Evolutionary conservation across 2,329 filamentous ascomycete species (phyloP), one percentile per base, ranked within the genome.

Genomic region (Verticillium longisporum): DNA sequence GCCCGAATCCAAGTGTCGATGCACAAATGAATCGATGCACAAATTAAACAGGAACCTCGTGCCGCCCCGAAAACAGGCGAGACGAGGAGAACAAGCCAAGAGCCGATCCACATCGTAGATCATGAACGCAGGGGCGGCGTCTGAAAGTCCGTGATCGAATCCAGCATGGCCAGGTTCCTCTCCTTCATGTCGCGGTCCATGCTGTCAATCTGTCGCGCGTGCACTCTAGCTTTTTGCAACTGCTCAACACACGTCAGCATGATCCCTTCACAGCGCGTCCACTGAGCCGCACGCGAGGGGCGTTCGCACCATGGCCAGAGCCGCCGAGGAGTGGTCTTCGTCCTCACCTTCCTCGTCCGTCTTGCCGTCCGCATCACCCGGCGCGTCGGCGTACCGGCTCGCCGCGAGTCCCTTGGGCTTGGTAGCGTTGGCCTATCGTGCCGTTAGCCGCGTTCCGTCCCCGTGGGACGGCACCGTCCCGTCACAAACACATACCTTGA

Each of bases 251-350:
- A 56, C 13, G 64, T 70, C 68, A 73, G 68, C 62, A 66, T 64
- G 61, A 63, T 60, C 62, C 61, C 59, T 60, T 54, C 54, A 58
- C 37, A 26, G n/a, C 65, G 62, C 68, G 66, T 68, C 67, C 67
- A 66, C 71, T 69, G 72, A 72, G 69, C 70, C 73, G 72, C 73
- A 78, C 75, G 72, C 74, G 78, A 75, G 75, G 79, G 79, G 76
- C 73, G 75, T 70, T 78, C 86, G 81, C 83, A 88, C 86, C 85
- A 83, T 84, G 77, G 85, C 85, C 76, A 88, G 79, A 75, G 85
- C 86, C 72, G 80, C 78, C 71, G 85, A 88, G 74, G 84, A 85
- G 78, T 84, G 77, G 72, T 88, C 85, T 69, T 83, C 80, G 15
- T 59, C 57, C 38, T 87, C 84, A 83, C 82, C 84, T 83, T 82